A percentile compares a stretch with the other conserved stretches of the same genome.
Conservation (phyloP, 768 basidiomycete species). For the Mycena capillaripes region DNA sequence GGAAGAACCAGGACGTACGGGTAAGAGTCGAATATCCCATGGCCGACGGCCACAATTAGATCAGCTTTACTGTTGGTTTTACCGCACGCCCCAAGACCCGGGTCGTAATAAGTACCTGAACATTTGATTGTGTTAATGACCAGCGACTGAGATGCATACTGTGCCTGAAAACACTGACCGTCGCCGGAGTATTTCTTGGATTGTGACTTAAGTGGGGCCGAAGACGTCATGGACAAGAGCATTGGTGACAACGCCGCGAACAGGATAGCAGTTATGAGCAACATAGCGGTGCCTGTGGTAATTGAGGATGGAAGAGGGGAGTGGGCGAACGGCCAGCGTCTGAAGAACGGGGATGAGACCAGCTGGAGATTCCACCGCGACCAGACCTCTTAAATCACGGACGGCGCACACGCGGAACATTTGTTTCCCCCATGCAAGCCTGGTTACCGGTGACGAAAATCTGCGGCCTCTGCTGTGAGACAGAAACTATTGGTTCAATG, state of each 20-base stretch:
- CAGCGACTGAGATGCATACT: neutral
- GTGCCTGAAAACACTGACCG: neutral
- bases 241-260: neutral
- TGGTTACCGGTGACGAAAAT: too few species aligned
- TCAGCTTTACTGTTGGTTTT: conserved; percentile 33
- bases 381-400: too few species aligned
- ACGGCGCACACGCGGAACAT: too few species aligned
- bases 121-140: too few species aligned
- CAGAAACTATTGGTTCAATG: too few species aligned
- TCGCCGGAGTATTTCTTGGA: conserved; percentile 8
- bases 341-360: neutral
- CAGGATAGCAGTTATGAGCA: neutral
- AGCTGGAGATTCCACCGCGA: neutral
- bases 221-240: neutral
- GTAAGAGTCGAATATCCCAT: conserved; percentile 39
- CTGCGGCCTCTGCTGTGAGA: too few species aligned
- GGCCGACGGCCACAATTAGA: conserved; percentile 43
- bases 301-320: neutral
- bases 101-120: conserved; percentile 36
- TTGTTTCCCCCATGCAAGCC: neutral
- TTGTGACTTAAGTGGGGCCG: neutral
- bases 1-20: conserved; percentile 10
- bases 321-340: neutral
- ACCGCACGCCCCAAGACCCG: conserved; percentile 43
- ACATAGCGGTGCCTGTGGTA: neutral